Evolutionary conservation across 2,329 filamentous ascomycete species (phyloP), one percentile per base, ranked within the genome.

Genomic region (Cladobotryum protrusum): DNA sequence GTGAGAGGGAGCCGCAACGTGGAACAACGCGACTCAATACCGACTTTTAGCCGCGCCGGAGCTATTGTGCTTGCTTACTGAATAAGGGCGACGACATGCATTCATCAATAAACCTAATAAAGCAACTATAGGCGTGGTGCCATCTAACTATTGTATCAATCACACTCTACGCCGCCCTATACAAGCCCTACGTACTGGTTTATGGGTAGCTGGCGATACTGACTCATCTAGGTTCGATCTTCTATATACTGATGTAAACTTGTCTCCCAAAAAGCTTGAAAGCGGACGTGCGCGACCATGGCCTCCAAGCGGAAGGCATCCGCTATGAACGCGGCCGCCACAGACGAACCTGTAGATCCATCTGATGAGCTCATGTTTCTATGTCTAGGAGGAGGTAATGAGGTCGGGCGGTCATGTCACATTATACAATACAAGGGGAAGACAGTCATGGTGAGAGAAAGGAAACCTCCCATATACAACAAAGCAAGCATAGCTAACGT

Each of bases 391-490:
- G 93, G 93, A 54, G 93, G 93, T 59, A 97, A 96, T 68, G 93
- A 99, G 71, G 93, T 99, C 54, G 93, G 93, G 48, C 81, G 93
- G 57, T 97, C 93, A 57, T 97, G 93, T 69, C 93, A 99, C 67
- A 96, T 99, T 60, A 84, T 99, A 53, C 90, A 97, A 64, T 99
- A 99, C 79, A 99, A 97, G 72, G 93, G 93, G 54, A 99, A 99
- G 71, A 97, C 92, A 5, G 89, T 99, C 59, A 99, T 99, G 93
- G 90, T 95, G 74, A 60, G 63, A 47, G n/a, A n/a, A 17, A 42
- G 17, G 5, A 20, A 35, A 18, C 19, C 17, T 32, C 41, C 5
- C 18, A 15, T 35, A 18, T 29, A 9, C 24, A n/a, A 29, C 24
- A 29, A 29, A 2, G 11, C 11, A 9, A 9, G 24, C 24, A 29